Evolutionary conservation across 192 early-diverging fungal genomes (phyloP), one percentile per base, ranked within the genome.

Genomic region (Coemansia sp.): DNA sequence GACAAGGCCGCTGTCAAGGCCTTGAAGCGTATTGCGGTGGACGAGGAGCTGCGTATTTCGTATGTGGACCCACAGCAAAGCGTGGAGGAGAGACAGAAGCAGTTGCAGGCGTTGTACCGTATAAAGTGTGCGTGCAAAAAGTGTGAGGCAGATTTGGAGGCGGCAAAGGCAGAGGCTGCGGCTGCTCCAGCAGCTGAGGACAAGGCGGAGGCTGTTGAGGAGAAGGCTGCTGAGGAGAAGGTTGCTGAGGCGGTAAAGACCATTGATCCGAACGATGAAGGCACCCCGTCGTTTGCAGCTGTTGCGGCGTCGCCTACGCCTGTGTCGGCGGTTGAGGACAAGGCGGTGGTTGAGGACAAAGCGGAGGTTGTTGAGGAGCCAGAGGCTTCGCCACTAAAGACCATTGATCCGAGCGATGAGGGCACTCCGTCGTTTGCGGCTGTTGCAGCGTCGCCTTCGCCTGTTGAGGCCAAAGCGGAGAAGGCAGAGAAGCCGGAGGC

Each of bases 41-140:
- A 85, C 28, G 90, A 93, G 4, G 90, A 91, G 68, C 73, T 94
- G 34, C 81, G 73, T 36, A 67, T 88, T 23, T 77, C 82, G 21
- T 92, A 85, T 58, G 84, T 89, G 58, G 66, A 66, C 61, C 68
- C 64, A 63, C 61, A 15, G 68, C 73, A 46, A 57, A 79, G 34
- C 60, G 81, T 44, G 62, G 76, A 68, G 40, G 82, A 69, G 28
- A 76, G 89, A 28, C 71, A 82, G 61, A 84, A 85, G 75, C 76
- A 81, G 63, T 80, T 92, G 46, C 84, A 81, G 66, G 71, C 74
- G 36, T 82, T 81, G 46, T 89, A 83, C 71, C 79, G 85, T 59
- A 71, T 87, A 56, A 72, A 50, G 31, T 89, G 87, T 61, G 71
- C 70, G 58, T 89, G 87, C 68, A 60, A 69, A 12, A 72, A 63